A percentile compares a stretch with the other conserved stretches of the same genome.
Conservation (phyloP, 2,329 filamentous ascomycete genomes). For the Aspergillus quadricinctus region DNA sequence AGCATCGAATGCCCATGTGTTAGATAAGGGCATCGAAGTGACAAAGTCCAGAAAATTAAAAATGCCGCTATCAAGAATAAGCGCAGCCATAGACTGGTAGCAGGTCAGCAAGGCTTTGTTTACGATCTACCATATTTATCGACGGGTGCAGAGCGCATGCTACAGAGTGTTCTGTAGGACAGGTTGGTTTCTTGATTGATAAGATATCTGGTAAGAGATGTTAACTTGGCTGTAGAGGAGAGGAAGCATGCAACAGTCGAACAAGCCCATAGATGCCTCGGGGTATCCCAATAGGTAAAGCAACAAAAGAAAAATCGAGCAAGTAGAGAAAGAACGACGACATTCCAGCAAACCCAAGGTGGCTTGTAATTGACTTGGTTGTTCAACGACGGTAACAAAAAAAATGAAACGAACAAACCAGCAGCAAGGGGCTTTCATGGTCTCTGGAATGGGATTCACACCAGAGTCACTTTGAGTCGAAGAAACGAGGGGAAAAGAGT, state of each 20-base stretch:
- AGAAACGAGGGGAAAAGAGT: no score
- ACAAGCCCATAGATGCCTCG: constrained; percentile 15
- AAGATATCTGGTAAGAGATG: background rate
- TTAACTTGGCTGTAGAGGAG: background rate
- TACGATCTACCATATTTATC: background rate
- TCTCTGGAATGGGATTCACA: background rate
- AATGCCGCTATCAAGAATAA: background rate
- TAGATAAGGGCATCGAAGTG: background rate
- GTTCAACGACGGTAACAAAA: background rate
- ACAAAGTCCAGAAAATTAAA: background rate
- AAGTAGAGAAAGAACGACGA: background rate
- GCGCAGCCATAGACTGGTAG: background rate
- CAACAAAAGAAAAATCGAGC: background rate
- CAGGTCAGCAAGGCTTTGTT: background rate
- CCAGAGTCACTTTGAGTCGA: background rate
- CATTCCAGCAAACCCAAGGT: background rate
- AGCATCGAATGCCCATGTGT: background rate
- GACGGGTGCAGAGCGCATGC: background rate
- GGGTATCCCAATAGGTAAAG: constrained; percentile 25
- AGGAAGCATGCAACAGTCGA: constrained; percentile 4
- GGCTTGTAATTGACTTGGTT: background rate
- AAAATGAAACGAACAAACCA: background rate
- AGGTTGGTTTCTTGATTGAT: background rate
- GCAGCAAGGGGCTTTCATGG: background rate
- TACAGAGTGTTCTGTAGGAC: background rate